A percentile compares a stretch with the other conserved stretches of the same genome.
These are phyloP conservation scores for Pleurotus salmoneostramineus DNA, from an alignment of 768 basidiomycete genomes.

Conservation along the genomic window DNA sequence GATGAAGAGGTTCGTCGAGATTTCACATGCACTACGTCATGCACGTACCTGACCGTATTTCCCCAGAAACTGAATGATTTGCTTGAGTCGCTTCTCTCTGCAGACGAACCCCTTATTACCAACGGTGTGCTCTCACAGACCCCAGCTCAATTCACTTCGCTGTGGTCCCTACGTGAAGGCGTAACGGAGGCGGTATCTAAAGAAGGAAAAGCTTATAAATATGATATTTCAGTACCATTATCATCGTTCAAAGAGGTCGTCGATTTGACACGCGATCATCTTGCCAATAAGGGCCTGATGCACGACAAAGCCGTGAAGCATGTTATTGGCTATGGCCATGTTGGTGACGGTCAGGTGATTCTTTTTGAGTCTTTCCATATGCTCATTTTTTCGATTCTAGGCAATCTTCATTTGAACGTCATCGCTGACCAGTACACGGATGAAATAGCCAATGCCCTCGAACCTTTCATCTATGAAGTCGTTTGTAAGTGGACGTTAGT, in stretches of 20 bases:
- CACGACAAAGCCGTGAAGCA: slow-evolving; percentile 73
- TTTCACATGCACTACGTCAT: slow-evolving; percentile 1
- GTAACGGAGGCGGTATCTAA: slow-evolving; percentile 91
- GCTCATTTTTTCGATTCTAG: slow-evolving; percentile 30
- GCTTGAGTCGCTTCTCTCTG: slow-evolving; percentile 72
- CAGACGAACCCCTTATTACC: slow-evolving; percentile 72
- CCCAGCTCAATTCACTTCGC: slow-evolving; percentile 79
- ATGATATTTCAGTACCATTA: slow-evolving; percentile 89
- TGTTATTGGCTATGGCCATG: slow-evolving; percentile 93
- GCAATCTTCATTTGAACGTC: slow-evolving; percentile 92
- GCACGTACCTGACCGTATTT: neutral
- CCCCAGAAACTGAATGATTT: slow-evolving; percentile 79
- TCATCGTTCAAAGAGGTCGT: slow-evolving; percentile 85
- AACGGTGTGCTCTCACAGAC: slow-evolving; percentile 93
- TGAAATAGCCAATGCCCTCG: slow-evolving; percentile 83
- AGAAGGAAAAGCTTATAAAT: slow-evolving; percentile 95
- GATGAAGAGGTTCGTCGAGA: slow-evolving; percentile 75
- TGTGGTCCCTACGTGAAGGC: slow-evolving; percentile 92
- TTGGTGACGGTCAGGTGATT: slow-evolving; percentile 79
- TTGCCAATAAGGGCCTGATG: slow-evolving; percentile 66
- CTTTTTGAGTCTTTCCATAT: neutral
- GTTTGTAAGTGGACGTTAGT: slow-evolving; percentile 51
- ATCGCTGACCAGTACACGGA: slow-evolving; percentile 78
- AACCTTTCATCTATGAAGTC: slow-evolving; percentile 94
- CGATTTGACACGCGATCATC: slow-evolving; percentile 69